Conservation (phyloP, 352 stramenopile genomes). For the Phytophthora palmivora region DNA sequence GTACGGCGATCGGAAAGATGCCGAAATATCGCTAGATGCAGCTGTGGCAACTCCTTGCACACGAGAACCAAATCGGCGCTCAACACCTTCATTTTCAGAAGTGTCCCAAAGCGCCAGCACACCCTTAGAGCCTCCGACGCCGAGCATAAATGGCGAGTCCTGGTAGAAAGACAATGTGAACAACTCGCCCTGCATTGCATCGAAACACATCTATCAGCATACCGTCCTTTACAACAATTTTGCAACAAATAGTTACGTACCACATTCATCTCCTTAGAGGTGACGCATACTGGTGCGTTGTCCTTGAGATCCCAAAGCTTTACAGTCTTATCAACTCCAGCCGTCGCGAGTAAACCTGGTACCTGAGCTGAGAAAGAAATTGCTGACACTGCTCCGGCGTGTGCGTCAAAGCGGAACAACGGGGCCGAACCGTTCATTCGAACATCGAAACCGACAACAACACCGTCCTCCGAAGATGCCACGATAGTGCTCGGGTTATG, state of each 20-base stretch:
- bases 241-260: slow-evolving; percentile 52
- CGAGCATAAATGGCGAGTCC: slow-evolving; percentile 90
- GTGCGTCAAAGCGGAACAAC: slow-evolving; percentile 93
- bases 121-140: slow-evolving; percentile 89
- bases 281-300: slow-evolving; percentile 79
- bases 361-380: slow-evolving; percentile 89
- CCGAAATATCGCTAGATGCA: slow-evolving; percentile 58
- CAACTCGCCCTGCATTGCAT: slow-evolving; percentile 75
- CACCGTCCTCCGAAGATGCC: slow-evolving; percentile 94
- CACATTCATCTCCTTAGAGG: slow-evolving; percentile 93
- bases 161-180: slow-evolving; percentile 92
- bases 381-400: slow-evolving; percentile 86
- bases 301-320: slow-evolving; percentile 96
- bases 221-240: not conserved
- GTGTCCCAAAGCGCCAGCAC: slow-evolving; percentile 92
- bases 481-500: slow-evolving; percentile 94
- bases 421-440: slow-evolving; percentile 93
- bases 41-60: slow-evolving; percentile 45
- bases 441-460: slow-evolving; percentile 95
- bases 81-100: slow-evolving; percentile 85
- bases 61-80: slow-evolving; percentile 84
- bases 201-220: slow-evolving; percentile 17
- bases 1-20: slow-evolving; percentile 77
- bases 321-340: slow-evolving; percentile 97
- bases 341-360: slow-evolving; percentile 95